phyloP scores from a whole-genome alignment of 129 eudicot genomes.

The Lactuca saligna region DNA sequence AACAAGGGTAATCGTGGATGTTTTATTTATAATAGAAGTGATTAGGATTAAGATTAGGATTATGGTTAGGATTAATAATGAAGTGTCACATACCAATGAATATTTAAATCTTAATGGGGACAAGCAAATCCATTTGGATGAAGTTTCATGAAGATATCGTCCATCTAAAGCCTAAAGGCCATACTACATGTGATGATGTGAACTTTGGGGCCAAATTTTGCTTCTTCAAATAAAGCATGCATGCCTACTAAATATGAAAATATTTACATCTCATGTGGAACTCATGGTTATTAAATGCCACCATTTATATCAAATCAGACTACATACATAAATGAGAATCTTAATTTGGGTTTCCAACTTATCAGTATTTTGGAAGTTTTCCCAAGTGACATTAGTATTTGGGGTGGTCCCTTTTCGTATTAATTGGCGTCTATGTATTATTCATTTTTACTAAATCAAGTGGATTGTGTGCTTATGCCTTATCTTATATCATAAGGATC shows the following conservation, averaged over 20 bases:
- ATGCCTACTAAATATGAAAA: not conserved
- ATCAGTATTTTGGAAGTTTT: not conserved
- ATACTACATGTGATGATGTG: constrained; percentile 37
- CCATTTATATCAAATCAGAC: not conserved
- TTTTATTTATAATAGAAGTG: constrained; percentile 2
- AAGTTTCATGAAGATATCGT: constrained; percentile 12
- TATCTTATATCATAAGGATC: not conserved
- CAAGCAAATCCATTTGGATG: constrained; percentile 27
- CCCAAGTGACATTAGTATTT: constrained; percentile 22
- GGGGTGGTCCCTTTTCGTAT: constrained; percentile 25
- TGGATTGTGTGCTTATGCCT: constrained; percentile 2
- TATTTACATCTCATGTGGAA: constrained; percentile 30
- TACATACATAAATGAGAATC: not conserved
- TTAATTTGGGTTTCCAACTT: not conserved
- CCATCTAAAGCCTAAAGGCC: constrained; percentile 6
- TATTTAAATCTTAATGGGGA: constrained; percentile 24
- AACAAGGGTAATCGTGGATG: not conserved
- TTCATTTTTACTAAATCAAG: not conserved
- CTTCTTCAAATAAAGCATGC: constrained; percentile 19
- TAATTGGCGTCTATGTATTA: not conserved
- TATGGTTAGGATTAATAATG: not conserved
- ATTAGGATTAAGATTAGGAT: constrained; percentile 1
- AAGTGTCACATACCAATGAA: constrained; percentile 7
- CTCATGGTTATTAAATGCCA: constrained; percentile 22
- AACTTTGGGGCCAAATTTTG: constrained; percentile 21